Base-by-base conservation (phyloP, 768 basidiomycete species). In the Kwoniella sp. region DNA sequence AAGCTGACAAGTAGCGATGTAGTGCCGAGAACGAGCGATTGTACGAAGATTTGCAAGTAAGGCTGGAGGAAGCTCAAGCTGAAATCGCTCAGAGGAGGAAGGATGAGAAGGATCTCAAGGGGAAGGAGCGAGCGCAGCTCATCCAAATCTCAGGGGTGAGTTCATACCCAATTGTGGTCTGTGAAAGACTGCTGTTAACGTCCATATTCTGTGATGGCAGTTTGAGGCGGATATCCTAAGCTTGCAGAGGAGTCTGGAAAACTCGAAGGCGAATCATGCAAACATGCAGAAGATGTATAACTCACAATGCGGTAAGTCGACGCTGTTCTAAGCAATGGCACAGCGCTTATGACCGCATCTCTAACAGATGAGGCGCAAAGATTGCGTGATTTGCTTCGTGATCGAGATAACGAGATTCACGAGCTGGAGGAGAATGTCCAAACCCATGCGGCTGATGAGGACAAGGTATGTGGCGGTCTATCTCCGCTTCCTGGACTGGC, bases 61-160 rank as follows among this genome's bases (percentile, higher is more conserved):
- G 85, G 29, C 76, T 95, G 61, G 93, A 96, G 61, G 91, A 96
- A 75, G 79, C 88, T 64, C 82, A 85, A 67, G 85, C 83, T 13
- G 94, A 96, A 78, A 82, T 96, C 8, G 87, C 83, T 15, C 84
- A 88, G 6, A 88, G 89, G 4, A 90, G 91, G 78, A 85, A 90
- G 44, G 92, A 97, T 72, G 93, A 97, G 80, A 96, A 97, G 81
- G 94, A 97, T 72, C 80, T 95, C 68, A 84, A 90, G 49, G 83
- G 85, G 13, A 94, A 93, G 79, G 94, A 96, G 83, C 91, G 91
- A 63, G 47, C 61, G 22, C 46, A 60, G 44, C 8, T 65, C 26
- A 51, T 55, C 37, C 60, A 64, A 52, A 76, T 80, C 17, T 59
- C 65, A 4, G 60, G 58, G 12, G 72, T 81, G 25, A 69, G 58